phyloP scores from a whole-genome alignment of 225 moss, liverwort and hornwort genomes.

The Rhytidiadelphus loreus region DNA sequence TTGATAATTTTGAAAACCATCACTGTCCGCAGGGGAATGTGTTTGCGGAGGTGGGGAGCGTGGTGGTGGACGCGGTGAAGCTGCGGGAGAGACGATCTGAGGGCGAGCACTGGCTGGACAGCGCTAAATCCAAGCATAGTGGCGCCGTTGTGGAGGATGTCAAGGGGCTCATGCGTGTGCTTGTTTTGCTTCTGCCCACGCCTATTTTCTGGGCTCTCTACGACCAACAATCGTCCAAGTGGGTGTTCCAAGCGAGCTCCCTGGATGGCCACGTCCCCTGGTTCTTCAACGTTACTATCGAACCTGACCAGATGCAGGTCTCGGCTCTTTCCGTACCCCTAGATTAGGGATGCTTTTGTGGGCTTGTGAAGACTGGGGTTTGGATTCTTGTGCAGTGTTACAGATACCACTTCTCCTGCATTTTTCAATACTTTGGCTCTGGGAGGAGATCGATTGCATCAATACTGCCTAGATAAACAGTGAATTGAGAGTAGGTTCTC shows the following conservation, averaged over 20 bases:
- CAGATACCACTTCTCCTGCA: not conserved
- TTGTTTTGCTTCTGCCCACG: constrained; percentile 67
- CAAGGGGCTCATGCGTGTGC: constrained; percentile 65
- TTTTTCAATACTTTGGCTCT: not conserved
- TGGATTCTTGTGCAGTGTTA: not conserved
- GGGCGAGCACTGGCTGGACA: constrained; percentile 61
- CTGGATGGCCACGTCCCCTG: constrained; percentile 54
- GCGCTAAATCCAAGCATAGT: constrained; percentile 61
- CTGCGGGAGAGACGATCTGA: not conserved
- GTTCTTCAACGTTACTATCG: constrained; percentile 49
- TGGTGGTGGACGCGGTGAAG: constrained; percentile 61
- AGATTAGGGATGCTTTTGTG: not conserved
- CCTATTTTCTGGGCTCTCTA: constrained; percentile 86
- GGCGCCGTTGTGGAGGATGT: constrained; percentile 65
- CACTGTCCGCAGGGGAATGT: constrained; percentile 47
- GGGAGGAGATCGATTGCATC: not conserved
- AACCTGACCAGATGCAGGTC: constrained; percentile 99
- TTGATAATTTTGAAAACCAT: not conserved
- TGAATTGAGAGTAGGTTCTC: not conserved
- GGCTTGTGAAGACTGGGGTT: not conserved
- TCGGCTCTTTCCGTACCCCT: not conserved
- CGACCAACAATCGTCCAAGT: constrained; percentile 92
- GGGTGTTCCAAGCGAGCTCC: constrained; percentile 78
- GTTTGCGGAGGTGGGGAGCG: constrained; percentile 54
- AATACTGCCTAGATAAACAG: not conserved